A percentile compares a stretch with the other conserved stretches of the same genome.
phyloP scores from a whole-genome alignment of 768 basidiomycete genomes.

The Trametes villosa region DNA sequence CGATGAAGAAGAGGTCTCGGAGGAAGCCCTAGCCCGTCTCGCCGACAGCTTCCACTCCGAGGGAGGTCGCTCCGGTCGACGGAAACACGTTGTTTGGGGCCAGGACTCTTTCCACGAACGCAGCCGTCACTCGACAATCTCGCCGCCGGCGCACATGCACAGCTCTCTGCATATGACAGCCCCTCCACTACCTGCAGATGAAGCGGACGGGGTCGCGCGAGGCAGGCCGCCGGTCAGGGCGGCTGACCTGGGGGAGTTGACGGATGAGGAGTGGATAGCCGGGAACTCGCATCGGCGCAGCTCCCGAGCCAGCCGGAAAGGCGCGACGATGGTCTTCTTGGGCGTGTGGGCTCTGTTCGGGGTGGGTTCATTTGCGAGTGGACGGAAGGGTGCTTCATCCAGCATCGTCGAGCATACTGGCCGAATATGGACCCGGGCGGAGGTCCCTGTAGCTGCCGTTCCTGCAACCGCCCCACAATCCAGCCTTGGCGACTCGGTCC shows the following conservation, averaged over 20 bases:
- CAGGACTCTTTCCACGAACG: conserved; percentile 47
- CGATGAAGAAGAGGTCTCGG: conserved; percentile 53
- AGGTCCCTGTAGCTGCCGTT: conserved; percentile 7
- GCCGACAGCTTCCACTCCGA: conserved; percentile 84
- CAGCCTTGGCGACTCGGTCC: neutral
- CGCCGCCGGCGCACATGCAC: conserved; percentile 32
- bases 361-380: conserved; percentile 53
- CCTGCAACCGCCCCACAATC: neutral
- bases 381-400: conserved; percentile 32
- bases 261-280: conserved; percentile 28
- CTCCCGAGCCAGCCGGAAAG: conserved; percentile 70
- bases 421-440: conserved; percentile 46
- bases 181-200: conserved; percentile 33
- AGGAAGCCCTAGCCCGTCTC: conserved; percentile 58
- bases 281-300: conserved; percentile 31
- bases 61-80: conserved; percentile 46
- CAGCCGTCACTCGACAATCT: conserved; percentile 24
- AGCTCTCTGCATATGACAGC: conserved; percentile 38
- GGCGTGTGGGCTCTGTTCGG: conserved; percentile 77
- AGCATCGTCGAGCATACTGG: conserved; percentile 44
- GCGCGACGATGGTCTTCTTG: conserved; percentile 82
- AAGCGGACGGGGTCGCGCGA: conserved; percentile 37
- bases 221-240: conserved; percentile 50
- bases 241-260: conserved; percentile 31
- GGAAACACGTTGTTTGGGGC: conserved; percentile 72